These are phyloP conservation scores for Pichia sp. DNA, from an alignment of 1,139 yeast genomes.

Conservation along the genomic window DNA sequence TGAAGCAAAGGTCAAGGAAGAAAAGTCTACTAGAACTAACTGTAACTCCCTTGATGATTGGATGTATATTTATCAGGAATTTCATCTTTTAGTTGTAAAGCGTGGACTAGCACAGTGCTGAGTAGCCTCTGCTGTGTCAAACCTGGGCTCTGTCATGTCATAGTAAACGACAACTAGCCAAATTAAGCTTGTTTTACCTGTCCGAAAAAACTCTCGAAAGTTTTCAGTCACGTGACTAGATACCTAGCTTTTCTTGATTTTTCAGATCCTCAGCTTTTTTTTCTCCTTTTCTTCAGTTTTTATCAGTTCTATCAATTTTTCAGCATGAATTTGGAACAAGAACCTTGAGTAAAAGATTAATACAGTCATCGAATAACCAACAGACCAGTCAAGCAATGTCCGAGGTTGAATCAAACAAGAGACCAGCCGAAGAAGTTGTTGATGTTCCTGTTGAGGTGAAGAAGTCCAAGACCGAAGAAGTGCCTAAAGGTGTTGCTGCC, in stretches of 20 bases:
- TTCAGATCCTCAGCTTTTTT: not conserved
- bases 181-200: not conserved
- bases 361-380: no score
- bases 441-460: slow-evolving; percentile 1
- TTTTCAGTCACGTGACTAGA: not conserved
- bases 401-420: slow-evolving; percentile 10
- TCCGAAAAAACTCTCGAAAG: no score
- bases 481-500: slow-evolving; percentile 44
- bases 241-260: not conserved
- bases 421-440: slow-evolving; percentile 13
- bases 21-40: no score
- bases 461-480: slow-evolving; percentile 4
- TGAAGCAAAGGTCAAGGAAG: no score
- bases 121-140: no score
- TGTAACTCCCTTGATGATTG: no score
- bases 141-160: no score
- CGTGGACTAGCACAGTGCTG: no score
- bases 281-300: not conserved
- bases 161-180: no score
- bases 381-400: not conserved
- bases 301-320: not conserved
- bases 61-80: no score
- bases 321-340: not conserved
- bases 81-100: no score
- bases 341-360: not conserved